Conservation (phyloP, 177 flowering plant species). For the Telopea speciosissima region DNA sequence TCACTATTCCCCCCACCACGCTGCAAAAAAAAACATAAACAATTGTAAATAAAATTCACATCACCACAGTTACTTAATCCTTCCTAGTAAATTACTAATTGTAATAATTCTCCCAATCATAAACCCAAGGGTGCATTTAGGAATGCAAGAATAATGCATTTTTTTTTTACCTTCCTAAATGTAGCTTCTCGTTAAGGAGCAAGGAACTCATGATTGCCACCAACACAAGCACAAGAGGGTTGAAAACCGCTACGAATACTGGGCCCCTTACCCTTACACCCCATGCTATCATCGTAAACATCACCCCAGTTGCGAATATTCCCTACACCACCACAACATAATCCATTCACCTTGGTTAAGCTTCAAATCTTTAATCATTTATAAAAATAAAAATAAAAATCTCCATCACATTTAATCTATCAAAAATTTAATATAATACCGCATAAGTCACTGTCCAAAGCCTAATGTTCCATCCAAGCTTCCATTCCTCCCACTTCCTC, state of each 20-base stretch:
- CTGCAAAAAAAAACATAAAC: no score
- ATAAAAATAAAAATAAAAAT: no score
- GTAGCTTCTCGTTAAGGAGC: conserved; percentile 34
- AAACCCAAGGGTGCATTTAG: no score
- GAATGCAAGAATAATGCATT: no score
- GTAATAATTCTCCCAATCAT: no score
- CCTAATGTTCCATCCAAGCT: conserved; percentile 45
- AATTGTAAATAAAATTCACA: no score
- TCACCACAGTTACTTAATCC: no score
- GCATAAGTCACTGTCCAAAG: conserved; percentile 43
- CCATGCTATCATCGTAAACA: conserved; percentile 26
- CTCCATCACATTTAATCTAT: not conserved
- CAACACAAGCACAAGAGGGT: conserved; percentile 41
- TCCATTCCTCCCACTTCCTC: conserved; percentile 43
- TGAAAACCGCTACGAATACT: conserved; percentile 42
- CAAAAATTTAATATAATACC: conserved; percentile 19
- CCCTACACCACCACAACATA: conserved; percentile 28
- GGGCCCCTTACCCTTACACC: conserved; percentile 39
- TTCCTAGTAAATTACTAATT: no score
- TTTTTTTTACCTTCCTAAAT: conserved; percentile 38
- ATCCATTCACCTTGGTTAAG: no score
- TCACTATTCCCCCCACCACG: no score
- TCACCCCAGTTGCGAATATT: conserved; percentile 32
- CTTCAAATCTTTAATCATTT: no score
- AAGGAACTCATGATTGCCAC: conserved; percentile 37